Evolutionary conservation across 768 basidiomycete species (phyloP), one percentile per base, ranked within the genome.

Genomic region (Lyophyllum semitale): DNA sequence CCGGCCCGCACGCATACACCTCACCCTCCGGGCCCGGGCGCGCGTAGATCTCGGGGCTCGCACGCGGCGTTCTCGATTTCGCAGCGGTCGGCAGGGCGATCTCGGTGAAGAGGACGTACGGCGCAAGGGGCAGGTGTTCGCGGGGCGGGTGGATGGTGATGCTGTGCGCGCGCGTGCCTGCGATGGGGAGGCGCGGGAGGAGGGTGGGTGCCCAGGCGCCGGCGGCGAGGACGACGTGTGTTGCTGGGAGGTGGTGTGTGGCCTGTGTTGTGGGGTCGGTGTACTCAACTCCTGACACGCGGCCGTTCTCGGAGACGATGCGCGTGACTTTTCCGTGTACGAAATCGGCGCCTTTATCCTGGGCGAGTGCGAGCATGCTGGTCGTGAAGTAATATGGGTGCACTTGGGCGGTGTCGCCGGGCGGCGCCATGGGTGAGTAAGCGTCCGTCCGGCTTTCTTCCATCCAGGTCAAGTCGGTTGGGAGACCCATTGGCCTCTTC

Each of bases 31-130:
- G 85, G 0, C 88, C 78, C 18, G 87, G 86, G 0, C 88, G 84
- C 2, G 87, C 83, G 63, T 91, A 90, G 35, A 90, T 85, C 66
- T 91, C 88, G 8, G 88, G 87, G 4, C 77, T 77, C 11, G 71
- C 80, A 55, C 62, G 23, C 52, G 63, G 18, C 55, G 63, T 32
- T 38, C 56, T 35, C 45, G 8, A 22, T 17, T 4, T n/a, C 7
- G 27, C 23, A 15, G 44, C 33, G 12, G 48, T 3, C 29, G 66
- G 67, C 6, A 70, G 57, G 20, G 58, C 59, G 60, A 96, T 89
- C 66, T 88, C 87, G 27, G 93, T 92, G 71, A 95, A 96, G 50
- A 94, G 77, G 33, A 89, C 88, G 64, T 93, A 90, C 2, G 91
- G 88, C 5, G 87, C 75, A 65, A 93, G 79, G 22, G 68, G 66